These are phyloP conservation scores for Warburgia ugandensis DNA, from an alignment of 164 flowering plant genomes.

Conservation along the genomic window DNA sequence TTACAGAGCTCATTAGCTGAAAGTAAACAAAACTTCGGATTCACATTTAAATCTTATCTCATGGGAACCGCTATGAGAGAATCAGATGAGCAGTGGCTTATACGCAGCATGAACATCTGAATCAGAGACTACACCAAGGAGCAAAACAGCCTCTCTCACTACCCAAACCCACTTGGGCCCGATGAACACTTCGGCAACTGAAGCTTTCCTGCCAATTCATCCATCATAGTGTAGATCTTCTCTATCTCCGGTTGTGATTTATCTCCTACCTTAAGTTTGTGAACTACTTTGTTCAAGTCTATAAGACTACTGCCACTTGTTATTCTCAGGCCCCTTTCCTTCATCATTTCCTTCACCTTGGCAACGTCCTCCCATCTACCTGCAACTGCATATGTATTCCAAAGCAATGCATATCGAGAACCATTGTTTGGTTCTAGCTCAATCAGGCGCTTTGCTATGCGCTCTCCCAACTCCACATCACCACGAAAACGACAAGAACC, in stretches of 20 bases:
- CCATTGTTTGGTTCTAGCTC: slow-evolving; percentile 45
- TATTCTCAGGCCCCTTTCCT: slow-evolving; percentile 26
- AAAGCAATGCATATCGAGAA: slow-evolving; percentile 36
- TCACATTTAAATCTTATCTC: neutral
- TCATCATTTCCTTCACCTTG: slow-evolving; percentile 35
- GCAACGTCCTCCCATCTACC: slow-evolving; percentile 61
- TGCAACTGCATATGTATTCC: slow-evolving; percentile 54
- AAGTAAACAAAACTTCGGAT: neutral
- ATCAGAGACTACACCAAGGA: neutral
- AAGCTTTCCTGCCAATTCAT: slow-evolving; percentile 17
- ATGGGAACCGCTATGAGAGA: no score
- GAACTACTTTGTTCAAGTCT: slow-evolving; percentile 56
- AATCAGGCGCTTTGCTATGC: slow-evolving; percentile 42
- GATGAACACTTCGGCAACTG: slow-evolving; percentile 1
- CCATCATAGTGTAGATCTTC: slow-evolving; percentile 20
- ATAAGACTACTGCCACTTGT: slow-evolving; percentile 42
- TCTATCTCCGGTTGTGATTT: slow-evolving; percentile 15
- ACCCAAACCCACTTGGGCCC: slow-evolving; percentile 5
- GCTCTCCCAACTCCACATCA: slow-evolving; percentile 39
- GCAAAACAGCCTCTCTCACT: neutral
- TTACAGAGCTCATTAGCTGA: neutral
- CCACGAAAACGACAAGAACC: slow-evolving; percentile 47
- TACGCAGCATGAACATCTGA: no score
- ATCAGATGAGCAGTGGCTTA: no score
- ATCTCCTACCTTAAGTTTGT: slow-evolving; percentile 27